A percentile compares a stretch with the other conserved stretches of the same genome.
These are phyloP conservation scores for Mortierella polycephala DNA, from an alignment of 371 early-diverging fungal genomes.

Conservation along the genomic window DNA sequence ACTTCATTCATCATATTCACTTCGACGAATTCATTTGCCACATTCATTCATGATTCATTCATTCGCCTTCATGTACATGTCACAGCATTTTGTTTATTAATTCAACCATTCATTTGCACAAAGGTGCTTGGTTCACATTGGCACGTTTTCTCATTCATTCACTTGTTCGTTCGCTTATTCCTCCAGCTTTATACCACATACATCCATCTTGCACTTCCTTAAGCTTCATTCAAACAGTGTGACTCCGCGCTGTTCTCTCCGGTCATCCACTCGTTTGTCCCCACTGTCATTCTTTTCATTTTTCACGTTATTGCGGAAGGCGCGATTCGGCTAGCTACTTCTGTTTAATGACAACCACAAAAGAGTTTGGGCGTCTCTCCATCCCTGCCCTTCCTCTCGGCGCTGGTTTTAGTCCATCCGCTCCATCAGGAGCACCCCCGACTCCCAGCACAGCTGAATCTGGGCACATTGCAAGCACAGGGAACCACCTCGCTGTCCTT, in stretches of 20 bases:
- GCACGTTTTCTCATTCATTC: not conserved
- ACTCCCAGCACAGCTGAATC: slow-evolving; percentile 3
- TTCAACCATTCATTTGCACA: too few species aligned
- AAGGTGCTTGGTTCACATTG: too few species aligned
- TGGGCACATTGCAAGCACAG: not conserved
- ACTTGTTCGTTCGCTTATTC: not conserved
- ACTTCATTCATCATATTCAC: too few species aligned
- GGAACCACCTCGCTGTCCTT: slow-evolving; percentile 15
- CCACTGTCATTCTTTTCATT: not conserved
- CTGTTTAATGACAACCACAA: slow-evolving; percentile 19
- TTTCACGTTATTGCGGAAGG: not conserved
- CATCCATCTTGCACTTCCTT: not conserved
- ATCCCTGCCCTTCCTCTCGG: slow-evolving; percentile 18
- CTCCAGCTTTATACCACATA: not conserved
- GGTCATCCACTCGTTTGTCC: not conserved
- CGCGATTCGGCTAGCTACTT: not conserved
- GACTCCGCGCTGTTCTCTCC: not conserved
- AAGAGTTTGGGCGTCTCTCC: slow-evolving; percentile 32
- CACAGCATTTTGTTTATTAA: too few species aligned
- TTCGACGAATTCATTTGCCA: too few species aligned
- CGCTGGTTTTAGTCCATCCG: slow-evolving; percentile 18
- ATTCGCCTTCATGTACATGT: too few species aligned
- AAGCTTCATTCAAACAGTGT: not conserved
- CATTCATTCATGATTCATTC: too few species aligned
- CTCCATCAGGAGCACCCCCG: slow-evolving; percentile 10